A percentile compares a stretch with the other conserved stretches of the same genome.
Conservation (phyloP, 192 early-diverging fungal genomes). For the Gryganskiella cystojenkinii region DNA sequence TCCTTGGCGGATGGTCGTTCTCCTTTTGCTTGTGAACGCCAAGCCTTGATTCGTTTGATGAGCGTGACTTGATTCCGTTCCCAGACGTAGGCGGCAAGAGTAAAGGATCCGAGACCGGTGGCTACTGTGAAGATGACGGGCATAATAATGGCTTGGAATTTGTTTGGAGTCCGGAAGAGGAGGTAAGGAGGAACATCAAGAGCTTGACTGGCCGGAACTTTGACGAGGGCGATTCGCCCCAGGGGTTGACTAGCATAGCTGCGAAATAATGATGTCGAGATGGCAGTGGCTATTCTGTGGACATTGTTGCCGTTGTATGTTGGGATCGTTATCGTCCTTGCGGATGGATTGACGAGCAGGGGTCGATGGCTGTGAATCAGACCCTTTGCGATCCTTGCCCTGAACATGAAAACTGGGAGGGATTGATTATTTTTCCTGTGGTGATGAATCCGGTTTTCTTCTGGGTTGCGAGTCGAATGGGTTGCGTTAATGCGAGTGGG, state of each 20-base stretch:
- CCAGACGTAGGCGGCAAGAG: conserved; percentile 45
- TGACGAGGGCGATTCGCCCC: neutral
- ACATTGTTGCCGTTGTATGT: too few species aligned
- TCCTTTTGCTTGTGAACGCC: conserved; percentile 32
- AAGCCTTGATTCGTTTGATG: conserved; percentile 38
- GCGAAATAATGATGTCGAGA: too few species aligned
- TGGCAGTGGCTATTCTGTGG: too few species aligned
- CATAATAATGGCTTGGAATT: conserved; percentile 36
- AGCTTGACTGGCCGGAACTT: neutral
- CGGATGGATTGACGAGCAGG: too few species aligned
- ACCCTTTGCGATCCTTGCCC: too few species aligned
- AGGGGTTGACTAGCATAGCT: neutral
- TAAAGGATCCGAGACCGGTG: conserved; percentile 49
- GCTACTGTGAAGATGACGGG: conserved; percentile 60
- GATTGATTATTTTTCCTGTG: too few species aligned
- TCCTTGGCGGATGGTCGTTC: conserved; percentile 31
- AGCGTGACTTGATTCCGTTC: conserved; percentile 39
- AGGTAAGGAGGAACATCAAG: conserved; percentile 11
- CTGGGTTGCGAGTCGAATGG: too few species aligned
- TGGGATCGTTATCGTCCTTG: too few species aligned
- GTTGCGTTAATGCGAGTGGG: too few species aligned
- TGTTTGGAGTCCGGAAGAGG: conserved; percentile 14
- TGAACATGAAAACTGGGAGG: too few species aligned
- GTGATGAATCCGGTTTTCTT: too few species aligned
- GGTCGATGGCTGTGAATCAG: too few species aligned